These are phyloP conservation scores for Hypoxylon sp. DNA, from an alignment of 2,329 filamentous ascomycete species.

Conservation along the genomic window DNA sequence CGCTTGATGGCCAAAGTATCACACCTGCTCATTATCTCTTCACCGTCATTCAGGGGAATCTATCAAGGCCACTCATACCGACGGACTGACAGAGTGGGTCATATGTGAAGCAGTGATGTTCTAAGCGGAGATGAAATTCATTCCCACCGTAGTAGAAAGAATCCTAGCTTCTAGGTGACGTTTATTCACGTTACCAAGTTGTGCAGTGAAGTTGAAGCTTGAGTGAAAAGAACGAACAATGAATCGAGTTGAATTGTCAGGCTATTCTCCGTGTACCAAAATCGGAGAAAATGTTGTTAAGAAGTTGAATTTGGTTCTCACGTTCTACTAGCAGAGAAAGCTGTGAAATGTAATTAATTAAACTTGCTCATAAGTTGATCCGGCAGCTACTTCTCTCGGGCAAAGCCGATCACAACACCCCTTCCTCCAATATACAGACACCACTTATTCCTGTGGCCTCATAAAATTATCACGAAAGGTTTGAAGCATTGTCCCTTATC, in stretches of 20 bases:
- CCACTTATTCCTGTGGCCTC: not conserved
- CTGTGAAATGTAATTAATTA: not conserved
- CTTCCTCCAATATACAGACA: not conserved
- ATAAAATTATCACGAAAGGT: not conserved
- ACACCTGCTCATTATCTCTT: not conserved
- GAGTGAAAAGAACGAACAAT: not conserved
- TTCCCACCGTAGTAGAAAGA: not conserved
- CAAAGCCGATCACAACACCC: not conserved
- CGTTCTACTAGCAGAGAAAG: not conserved
- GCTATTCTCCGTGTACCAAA: not conserved
- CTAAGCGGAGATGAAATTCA: not conserved
- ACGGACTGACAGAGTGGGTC: not conserved
- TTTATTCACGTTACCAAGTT: not conserved
- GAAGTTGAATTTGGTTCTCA: not conserved
- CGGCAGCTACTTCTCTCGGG: not conserved
- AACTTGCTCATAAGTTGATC: not conserved
- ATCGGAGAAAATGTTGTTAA: not conserved
- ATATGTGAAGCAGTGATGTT: not conserved
- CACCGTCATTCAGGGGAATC: not conserved
- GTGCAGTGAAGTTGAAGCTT: not conserved
- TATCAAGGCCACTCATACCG: not conserved
- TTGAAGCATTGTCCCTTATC: not conserved
- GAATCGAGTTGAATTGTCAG: not conserved
- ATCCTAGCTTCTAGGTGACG: not conserved
- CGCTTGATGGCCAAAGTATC: not conserved